Evolutionary conservation across 805 yeast species (phyloP).

Genomic region (Wilhelminamyces savonicus): DNA sequence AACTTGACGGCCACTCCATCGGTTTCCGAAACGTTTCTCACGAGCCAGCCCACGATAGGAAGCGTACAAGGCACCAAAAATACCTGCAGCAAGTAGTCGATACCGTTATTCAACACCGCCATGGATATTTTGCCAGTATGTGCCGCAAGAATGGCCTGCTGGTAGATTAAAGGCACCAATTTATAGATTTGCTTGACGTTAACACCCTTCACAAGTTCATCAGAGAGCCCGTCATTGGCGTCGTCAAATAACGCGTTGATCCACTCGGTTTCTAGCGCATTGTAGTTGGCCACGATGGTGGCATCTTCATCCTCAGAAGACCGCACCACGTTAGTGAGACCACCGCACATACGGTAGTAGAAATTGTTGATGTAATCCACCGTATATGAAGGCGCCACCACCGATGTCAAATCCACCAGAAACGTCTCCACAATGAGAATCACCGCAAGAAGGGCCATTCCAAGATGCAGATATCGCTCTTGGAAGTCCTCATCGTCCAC

Average conservation of each 20-base stretch:
- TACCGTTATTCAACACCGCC: slow-evolving; percentile 63
- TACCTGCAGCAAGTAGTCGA: slow-evolving; percentile 82
- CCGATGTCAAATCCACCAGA: slow-evolving; percentile 17
- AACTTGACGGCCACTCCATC: slow-evolving; percentile 12
- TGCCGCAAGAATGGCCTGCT: slow-evolving; percentile 62
- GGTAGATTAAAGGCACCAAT: slow-evolving; percentile 67
- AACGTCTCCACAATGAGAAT: slow-evolving; percentile 19
- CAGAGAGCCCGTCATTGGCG: slow-evolving; percentile 66
- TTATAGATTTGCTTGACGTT: slow-evolving; percentile 61
- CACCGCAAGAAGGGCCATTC: slow-evolving; percentile 40
- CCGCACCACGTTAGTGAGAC: slow-evolving; percentile 15
- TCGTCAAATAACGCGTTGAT: slow-evolving; percentile 70
- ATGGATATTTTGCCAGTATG: slow-evolving; percentile 49
- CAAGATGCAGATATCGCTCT: slow-evolving; percentile 64
- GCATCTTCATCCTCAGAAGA: slow-evolving; percentile 19
- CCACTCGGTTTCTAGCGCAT: slow-evolving; percentile 50
- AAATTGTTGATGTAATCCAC: slow-evolving; percentile 28
- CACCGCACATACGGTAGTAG: slow-evolving; percentile 23
- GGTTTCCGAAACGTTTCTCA: slow-evolving; percentile 4
- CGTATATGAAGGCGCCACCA: slow-evolving; percentile 24
- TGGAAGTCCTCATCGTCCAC: slow-evolving; percentile 39
- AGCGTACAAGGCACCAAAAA: slow-evolving; percentile 54
- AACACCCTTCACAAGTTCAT: slow-evolving; percentile 65
- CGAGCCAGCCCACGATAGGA: slow-evolving; percentile 28
- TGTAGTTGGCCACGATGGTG: slow-evolving; percentile 26